These are phyloP conservation scores for Coemansia javaensis DNA, from an alignment of 192 early-diverging fungal species.

Conservation along the genomic window DNA sequence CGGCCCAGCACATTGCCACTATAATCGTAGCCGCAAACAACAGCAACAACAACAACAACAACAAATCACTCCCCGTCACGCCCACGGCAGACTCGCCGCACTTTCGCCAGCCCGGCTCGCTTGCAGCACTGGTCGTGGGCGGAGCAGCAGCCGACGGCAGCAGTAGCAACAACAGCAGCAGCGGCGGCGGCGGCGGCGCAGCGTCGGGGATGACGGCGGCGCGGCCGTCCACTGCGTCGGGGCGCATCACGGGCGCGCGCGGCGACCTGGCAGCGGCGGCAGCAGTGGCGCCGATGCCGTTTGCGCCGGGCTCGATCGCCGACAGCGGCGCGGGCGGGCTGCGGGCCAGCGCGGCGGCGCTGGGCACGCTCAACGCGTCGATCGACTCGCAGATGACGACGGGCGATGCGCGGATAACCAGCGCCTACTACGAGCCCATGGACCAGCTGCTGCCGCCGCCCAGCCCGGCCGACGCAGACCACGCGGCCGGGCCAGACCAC, in stretches of 20 bases:
- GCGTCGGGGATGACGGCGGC: no score
- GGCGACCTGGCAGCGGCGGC: constrained; percentile 2
- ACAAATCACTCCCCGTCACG: no score
- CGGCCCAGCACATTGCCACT: no score
- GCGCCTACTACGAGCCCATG: constrained; percentile 36
- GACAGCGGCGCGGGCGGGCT: constrained; percentile 1
- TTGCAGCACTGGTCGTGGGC: no score
- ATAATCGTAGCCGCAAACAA: no score
- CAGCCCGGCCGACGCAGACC: constrained; percentile 10
- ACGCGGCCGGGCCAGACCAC: constrained; percentile 1
- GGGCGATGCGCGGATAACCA: neutral
- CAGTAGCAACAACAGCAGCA: constrained; percentile 3
- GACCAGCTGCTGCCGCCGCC: constrained; percentile 36
- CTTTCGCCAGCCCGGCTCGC: no score
- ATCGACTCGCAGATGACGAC: constrained; percentile 2
- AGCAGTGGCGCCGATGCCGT: constrained; percentile 3
- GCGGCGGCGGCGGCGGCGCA: neutral
- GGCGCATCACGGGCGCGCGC: neutral
- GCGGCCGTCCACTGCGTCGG: neutral
- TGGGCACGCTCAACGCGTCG: constrained; percentile 5
- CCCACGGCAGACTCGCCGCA: no score
- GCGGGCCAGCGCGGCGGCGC: neutral
- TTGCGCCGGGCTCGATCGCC: constrained; percentile 3
- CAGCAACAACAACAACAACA: constrained; percentile 17
- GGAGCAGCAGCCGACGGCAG: neutral